phyloP scores from a whole-genome alignment of 2,329 filamentous ascomycete species.

The Colletotrichum agaves region DNA sequence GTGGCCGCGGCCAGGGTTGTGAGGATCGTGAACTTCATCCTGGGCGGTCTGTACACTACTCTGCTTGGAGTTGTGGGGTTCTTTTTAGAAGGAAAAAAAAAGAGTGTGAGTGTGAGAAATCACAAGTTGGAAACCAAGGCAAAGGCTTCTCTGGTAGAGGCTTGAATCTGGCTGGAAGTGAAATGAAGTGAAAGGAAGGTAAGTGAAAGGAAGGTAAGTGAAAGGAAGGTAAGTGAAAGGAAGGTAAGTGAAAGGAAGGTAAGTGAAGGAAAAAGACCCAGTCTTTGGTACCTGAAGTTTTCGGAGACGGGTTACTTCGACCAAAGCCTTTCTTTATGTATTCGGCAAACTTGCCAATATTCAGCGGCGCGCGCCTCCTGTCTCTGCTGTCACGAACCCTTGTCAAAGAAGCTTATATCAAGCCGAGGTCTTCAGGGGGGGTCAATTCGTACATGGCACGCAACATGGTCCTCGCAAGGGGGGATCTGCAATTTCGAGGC shows the following conservation, averaged over 20 bases:
- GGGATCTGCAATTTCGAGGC: constrained; percentile 16
- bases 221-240: background rate
- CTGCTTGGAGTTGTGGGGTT: background rate
- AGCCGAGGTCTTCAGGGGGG: background rate
- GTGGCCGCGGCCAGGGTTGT: background rate
- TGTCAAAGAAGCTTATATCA: background rate
- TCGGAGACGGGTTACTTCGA: too few relatives aligned
- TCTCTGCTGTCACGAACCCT: background rate
- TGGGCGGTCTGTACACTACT: background rate
- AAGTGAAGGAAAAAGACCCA: background rate
- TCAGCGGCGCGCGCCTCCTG: too few relatives aligned
- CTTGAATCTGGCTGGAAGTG: background rate
- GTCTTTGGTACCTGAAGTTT: background rate
- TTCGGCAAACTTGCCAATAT: too few relatives aligned
- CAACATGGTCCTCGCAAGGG: background rate
- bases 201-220: background rate
- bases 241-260: background rate
- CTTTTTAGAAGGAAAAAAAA: background rate
- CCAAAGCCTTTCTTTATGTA: too few relatives aligned
- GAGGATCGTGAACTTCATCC: constrained; percentile 14
- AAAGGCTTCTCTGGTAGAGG: background rate
- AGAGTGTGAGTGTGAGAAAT: background rate
- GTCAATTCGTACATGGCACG: background rate
- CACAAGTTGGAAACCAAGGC: background rate
- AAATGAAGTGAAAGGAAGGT: background rate